These are phyloP conservation scores for Harringtonia lauricola DNA, from an alignment of 2,329 filamentous ascomycete species.

Conservation along the genomic window DNA sequence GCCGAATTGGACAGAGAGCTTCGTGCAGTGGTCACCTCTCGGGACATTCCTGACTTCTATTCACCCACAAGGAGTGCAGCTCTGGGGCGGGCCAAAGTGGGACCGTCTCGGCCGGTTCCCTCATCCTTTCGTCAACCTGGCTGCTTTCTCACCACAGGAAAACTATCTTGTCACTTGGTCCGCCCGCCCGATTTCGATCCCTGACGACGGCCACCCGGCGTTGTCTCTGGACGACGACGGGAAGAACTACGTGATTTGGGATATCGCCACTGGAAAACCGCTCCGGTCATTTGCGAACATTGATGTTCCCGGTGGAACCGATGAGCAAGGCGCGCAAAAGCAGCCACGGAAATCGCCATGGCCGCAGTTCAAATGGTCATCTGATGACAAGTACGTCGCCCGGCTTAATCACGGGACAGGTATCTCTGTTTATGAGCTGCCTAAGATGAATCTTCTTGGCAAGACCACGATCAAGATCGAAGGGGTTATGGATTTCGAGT, in stretches of 20 bases:
- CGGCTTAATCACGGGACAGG: constrained; percentile 78
- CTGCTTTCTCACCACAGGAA: constrained; percentile 90
- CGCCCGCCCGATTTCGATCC: constrained; percentile 81
- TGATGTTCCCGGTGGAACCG: constrained; percentile 53
- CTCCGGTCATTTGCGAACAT: constrained; percentile 89
- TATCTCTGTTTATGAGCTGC: constrained; percentile 93
- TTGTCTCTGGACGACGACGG: constrained; percentile 88
- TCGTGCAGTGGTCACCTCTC: constrained; percentile 94
- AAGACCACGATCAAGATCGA: constrained; percentile 94
- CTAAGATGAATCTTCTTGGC: constrained; percentile 78
- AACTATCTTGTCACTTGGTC: constrained; percentile 97
- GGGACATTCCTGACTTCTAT: constrained; percentile 92
- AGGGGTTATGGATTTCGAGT: constrained; percentile 94
- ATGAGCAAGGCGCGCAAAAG: constrained; percentile 52
- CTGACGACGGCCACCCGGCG: constrained; percentile 75
- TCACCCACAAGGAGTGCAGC: constrained; percentile 90
- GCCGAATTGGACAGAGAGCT: constrained; percentile 94
- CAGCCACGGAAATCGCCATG: constrained; percentile 77
- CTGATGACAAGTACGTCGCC: constrained; percentile 94
- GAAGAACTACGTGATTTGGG: constrained; percentile 99
- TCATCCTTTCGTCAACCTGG: constrained; percentile 88
- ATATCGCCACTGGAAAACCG: constrained; percentile 79
- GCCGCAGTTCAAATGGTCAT: constrained; percentile 99
- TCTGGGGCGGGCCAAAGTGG: constrained; percentile 91
- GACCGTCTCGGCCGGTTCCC: constrained; percentile 84